A percentile compares a stretch with the other conserved stretches of the same genome.
Evolutionary conservation across 1,284 basidiomycete species (phyloP).

Genomic region (Cutaneotrichosporon cavernicola): DNA sequence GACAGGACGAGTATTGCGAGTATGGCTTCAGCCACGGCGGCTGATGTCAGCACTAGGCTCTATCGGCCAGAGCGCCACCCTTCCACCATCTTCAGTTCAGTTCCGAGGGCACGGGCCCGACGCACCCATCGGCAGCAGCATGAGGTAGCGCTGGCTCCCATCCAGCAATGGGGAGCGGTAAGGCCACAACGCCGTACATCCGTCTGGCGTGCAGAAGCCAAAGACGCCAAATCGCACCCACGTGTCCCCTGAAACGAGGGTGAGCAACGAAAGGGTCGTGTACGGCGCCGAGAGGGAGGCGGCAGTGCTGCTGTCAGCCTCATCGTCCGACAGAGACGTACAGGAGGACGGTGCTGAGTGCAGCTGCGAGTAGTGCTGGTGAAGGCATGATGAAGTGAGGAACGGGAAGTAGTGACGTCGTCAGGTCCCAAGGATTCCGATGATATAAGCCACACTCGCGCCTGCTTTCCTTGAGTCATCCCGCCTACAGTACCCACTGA

Average conservation of each 20-base stretch:
- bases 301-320: conserved; percentile 1
- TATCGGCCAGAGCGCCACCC: neutral
- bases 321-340: neutral
- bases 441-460: neutral
- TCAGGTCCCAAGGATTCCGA: neutral
- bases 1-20: neutral
- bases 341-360: neutral
- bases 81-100: too few relatives aligned
- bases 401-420: neutral
- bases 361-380: neutral
- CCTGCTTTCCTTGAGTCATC: neutral
- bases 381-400: neutral
- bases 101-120: neutral
- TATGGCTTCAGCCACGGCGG: neutral
- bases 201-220: neutral
- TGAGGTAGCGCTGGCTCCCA: conserved; percentile 5
- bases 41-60: neutral
- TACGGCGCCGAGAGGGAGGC: neutral
- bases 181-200: neutral
- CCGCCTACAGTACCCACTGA: too few relatives aligned
- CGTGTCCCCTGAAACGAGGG: neutral
- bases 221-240: conserved; percentile 4
- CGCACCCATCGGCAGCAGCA: conserved; percentile 2
- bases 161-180: neutral
- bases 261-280: neutral